Conservation (phyloP, 371 early-diverging fungal species). For the Batrachochytrium dendrobatidis region DNA sequence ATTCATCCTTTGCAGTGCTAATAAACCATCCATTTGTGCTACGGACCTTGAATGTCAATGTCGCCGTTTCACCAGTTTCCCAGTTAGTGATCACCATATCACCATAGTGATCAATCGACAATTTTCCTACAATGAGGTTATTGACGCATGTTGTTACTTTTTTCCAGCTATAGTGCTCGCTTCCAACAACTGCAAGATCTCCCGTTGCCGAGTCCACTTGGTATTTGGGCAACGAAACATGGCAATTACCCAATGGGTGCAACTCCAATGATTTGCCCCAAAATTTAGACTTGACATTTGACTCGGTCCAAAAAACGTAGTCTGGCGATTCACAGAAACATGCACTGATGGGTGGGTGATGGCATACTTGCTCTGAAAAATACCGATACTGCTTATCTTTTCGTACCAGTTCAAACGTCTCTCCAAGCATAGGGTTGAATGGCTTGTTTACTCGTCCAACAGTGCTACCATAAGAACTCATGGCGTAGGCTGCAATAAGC, state of each 20-base stretch:
- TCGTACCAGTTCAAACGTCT: conserved; percentile 77
- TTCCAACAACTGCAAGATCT: neutral
- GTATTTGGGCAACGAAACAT: conserved; percentile 51
- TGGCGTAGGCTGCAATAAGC: conserved; percentile 75
- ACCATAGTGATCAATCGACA: conserved; percentile 74
- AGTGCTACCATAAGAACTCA: conserved; percentile 74
- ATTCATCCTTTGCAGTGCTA: conserved; percentile 37
- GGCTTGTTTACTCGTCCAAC: conserved; percentile 72
- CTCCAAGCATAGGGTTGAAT: conserved; percentile 83
- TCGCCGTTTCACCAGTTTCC: conserved; percentile 60
- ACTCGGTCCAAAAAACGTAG: conserved; percentile 70
- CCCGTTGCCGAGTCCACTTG: conserved; percentile 1
- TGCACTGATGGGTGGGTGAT: conserved; percentile 83
- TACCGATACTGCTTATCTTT: conserved; percentile 69
- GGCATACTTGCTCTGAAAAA: conserved; percentile 76
- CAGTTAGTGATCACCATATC: conserved; percentile 70
- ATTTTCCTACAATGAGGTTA: conserved; percentile 74
- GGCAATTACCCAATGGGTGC: conserved; percentile 66
- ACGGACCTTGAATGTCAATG: conserved; percentile 59
- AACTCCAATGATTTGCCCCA: conserved; percentile 76
- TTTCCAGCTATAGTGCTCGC: conserved; percentile 72
- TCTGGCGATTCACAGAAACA: conserved; percentile 73
- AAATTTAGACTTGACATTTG: conserved; percentile 68
- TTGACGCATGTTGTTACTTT: conserved; percentile 76
- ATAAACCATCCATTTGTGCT: conserved; percentile 29